Evolutionary conservation across 495 filamentous ascomycete genomes (phyloP).

Genomic region (Zalerion maritima): DNA sequence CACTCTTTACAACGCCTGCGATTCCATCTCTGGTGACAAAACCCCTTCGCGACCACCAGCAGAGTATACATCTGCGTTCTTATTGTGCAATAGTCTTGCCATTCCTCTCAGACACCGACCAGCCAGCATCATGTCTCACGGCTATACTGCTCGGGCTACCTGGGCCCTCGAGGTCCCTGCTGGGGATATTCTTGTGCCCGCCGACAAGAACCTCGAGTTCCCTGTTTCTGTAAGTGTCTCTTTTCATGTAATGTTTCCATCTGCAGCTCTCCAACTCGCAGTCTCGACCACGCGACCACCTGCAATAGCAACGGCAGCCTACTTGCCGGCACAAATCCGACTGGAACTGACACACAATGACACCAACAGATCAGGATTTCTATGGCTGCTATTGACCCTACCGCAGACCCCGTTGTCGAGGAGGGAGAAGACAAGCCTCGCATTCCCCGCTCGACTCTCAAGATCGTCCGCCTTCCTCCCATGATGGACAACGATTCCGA

Average conservation of each 20-base stretch:
- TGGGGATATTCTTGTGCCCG: slow-evolving; percentile 60
- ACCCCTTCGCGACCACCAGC: too few species aligned
- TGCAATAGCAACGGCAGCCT: too few species aligned
- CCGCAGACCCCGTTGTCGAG: slow-evolving; percentile 51
- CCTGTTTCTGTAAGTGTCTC: slow-evolving; percentile 60
- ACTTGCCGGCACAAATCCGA: slow-evolving; percentile 3
- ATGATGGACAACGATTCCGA: slow-evolving; percentile 42
- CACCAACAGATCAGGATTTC: slow-evolving; percentile 74
- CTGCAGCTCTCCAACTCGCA: slow-evolving; percentile 1
- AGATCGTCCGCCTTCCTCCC: slow-evolving; percentile 59
- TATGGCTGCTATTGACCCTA: slow-evolving; percentile 96
- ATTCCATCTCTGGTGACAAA: too few species aligned
- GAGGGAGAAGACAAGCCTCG: slow-evolving; percentile 44
- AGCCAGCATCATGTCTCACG: too few species aligned
- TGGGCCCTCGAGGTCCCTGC: slow-evolving; percentile 81
- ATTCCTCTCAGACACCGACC: too few species aligned
- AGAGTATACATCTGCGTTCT: too few species aligned
- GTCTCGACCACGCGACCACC: neutral
- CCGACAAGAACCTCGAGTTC: slow-evolving; percentile 53
- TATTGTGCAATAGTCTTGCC: too few species aligned
- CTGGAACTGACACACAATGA: slow-evolving; percentile 9
- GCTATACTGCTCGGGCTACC: too few species aligned
- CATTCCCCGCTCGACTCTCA: slow-evolving; percentile 68
- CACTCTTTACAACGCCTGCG: too few species aligned
- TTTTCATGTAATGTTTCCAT: neutral